Conservation (phyloP, 257 asterid species). For the Euphrasia confusa region DNA sequence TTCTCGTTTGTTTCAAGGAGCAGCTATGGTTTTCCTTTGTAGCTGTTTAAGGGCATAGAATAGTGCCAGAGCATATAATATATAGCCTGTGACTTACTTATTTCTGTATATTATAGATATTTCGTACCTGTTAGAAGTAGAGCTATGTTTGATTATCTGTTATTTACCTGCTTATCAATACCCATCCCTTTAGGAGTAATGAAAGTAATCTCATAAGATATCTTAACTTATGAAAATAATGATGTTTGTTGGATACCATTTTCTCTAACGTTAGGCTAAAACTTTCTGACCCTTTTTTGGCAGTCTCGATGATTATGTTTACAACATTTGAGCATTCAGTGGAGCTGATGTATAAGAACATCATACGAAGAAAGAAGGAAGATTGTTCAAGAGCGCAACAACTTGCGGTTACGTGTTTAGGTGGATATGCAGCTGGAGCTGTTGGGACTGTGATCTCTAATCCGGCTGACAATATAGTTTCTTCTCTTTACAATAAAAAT, state of each 20-base stretch:
- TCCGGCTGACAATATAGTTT: constrained; percentile 69
- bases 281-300: constrained; percentile 19
- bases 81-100: constrained; percentile 6
- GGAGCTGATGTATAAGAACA: constrained; percentile 44
- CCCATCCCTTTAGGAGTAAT: background rate
- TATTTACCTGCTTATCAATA: constrained; percentile 5
- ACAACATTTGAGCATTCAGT: constrained; percentile 71
- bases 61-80: constrained; percentile 1
- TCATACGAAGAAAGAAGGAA: constrained; percentile 48
- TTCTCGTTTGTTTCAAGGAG: constrained; percentile 17
- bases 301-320: constrained; percentile 76
- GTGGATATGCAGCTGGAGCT: constrained; percentile 71
- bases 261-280: background rate
- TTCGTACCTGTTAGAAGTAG: constrained; percentile 4
- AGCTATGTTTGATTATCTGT: background rate
- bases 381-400: constrained; percentile 64
- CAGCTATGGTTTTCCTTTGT: background rate
- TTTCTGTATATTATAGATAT: constrained; percentile 6
- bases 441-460: constrained; percentile 62
- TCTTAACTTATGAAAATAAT: background rate
- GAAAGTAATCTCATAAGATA: background rate
- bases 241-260: constrained; percentile 6
- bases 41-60: background rate
- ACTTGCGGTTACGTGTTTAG: constrained; percentile 58
- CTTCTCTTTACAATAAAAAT: constrained; percentile 55